Base-by-base conservation (phyloP, 495 filamentous ascomycete species). In the Penicillium nucicola region DNA sequence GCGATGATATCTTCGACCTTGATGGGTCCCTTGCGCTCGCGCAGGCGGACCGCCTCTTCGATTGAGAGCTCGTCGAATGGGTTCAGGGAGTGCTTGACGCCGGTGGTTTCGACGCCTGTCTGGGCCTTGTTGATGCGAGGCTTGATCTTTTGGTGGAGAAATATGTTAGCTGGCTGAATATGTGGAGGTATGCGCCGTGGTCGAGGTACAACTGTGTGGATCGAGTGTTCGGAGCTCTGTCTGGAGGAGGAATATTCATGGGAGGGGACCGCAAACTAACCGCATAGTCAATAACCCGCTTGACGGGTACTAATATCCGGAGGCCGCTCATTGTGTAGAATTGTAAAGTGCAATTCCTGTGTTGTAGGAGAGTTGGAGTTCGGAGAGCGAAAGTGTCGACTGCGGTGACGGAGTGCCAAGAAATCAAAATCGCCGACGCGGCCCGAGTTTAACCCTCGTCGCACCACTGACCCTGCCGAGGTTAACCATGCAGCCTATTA, bases 221-320 rank as follows among this genome's bases (percentile, higher is more conserved):
- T 33, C 49, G 40, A 52, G 47, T 44, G 37, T 28, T 15, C 43
- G 35, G 22, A 42, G 40, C 30, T 35, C 42, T 30, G 36, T 36
- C 25, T 42, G 30, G 48, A 37, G 17, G 35, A 28, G 12, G 11
- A 11, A 23, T 30, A 11, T 23, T 19, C 15, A 23, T 15, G 20
- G 38, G 48, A 37, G 40, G 17, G 38, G 31, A n/a, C 39, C 41
- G 52, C 25, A 28, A 28, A 50, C 85, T 68, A 75, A 97, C 92
- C 55, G 93, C 92, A 84, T 97, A 98, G 83, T 98, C 93, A 72
- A 98, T 96, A 45, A 98, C 93, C 79, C 93, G 79, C 79, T 98
- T 98, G 46, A 98, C 73, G 73, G 93, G 93, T 15, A 98, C 93
- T 52, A 98, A 77, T 68, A 98, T 97, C 66, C 91, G 81, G 54